Evolutionary conservation across 2,329 filamentous ascomycete species (phyloP), one percentile per base, ranked within the genome.

Genomic region (Arthrobotrys iridis): DNA sequence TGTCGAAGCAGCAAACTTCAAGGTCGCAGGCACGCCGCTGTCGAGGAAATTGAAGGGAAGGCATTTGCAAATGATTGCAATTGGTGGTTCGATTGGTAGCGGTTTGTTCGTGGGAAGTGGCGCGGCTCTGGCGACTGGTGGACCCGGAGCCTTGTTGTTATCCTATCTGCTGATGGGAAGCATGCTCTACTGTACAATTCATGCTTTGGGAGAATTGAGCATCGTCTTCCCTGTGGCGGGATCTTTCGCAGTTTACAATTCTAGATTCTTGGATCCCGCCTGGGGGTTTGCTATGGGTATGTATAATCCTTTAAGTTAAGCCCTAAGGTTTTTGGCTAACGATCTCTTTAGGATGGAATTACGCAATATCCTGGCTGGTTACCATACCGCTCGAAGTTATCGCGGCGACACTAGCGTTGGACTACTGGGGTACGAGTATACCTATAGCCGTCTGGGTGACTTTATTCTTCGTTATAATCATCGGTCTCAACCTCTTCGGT

Each of bases 41-140:
- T 88, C 91, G 58, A 86, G 93, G 80, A 90, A 89, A 81, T 83
- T 96, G 78, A 95, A 96, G 83, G 89, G 89, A 18, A 87, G 93
- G 52, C 94, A 98, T 84, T 81, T 97, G 81, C 93, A 97, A 84
- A 97, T 97, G 94, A 97, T 97, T 85, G 94, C 94, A 11, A 96
- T 97, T 78, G 93, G 93, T 79, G 93, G 93, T 45, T 94, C 91
- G 8, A 97, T 97, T 79, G 91, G 91, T 72, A 93, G 91, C 22
- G 93, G 93, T 77, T 85, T 97, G 1, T 97, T 97, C 81, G 92
- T 97, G 40, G 91, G 92, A 20, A 94, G 92, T 0, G 92, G 91
- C 60, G 85, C 84, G 73, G 89, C 92, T 8, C 84, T 96, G 72
- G 85, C 87, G 52, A 84, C 85, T 13, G 93, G 92, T 78, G 93